Evolutionary conservation across 805 yeast species (phyloP).

Genomic region (Wickerhamomyces tratensis): DNA sequence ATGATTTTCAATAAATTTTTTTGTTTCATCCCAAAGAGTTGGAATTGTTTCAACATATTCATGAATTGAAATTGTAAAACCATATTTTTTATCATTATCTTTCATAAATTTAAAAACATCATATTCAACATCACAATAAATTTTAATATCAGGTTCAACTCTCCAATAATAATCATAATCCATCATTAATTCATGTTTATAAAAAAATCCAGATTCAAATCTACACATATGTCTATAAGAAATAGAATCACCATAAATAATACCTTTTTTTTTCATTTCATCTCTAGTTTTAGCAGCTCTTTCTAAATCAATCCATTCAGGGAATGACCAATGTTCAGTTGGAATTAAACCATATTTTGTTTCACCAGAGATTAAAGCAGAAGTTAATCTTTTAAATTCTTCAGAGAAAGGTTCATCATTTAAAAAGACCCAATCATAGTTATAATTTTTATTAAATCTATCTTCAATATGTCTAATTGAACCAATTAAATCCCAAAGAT

Average conservation of each 20-base stretch:
- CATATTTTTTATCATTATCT: conserved; percentile 65
- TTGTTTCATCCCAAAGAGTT: conserved; percentile 68
- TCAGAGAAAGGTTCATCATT: conserved; percentile 81
- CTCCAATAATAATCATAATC: conserved; percentile 93
- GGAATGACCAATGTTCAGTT: conserved; percentile 81
- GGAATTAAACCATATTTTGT: conserved; percentile 76
- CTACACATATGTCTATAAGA: conserved; percentile 90
- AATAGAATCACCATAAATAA: conserved; percentile 57
- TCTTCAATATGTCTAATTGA: conserved; percentile 80
- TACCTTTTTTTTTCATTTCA: conserved; percentile 36
- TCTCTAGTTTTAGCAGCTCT: conserved; percentile 50
- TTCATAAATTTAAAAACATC: conserved; percentile 78
- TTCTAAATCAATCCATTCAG: conserved; percentile 69
- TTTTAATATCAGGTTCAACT: conserved; percentile 79
- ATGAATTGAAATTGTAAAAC: conserved; percentile 70
- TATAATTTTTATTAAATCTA: conserved; percentile 69
- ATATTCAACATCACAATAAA: conserved; percentile 75
- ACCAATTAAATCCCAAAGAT: conserved; percentile 47
- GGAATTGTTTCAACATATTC: conserved; percentile 67
- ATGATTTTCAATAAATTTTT: conserved; percentile 44
- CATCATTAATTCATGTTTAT: conserved; percentile 60
- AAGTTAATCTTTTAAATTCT: conserved; percentile 64
- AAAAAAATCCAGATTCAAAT: conserved; percentile 85
- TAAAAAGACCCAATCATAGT: conserved; percentile 93
- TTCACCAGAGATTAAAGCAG: conserved; percentile 63